Base-by-base conservation (phyloP, 306 rosid species). In the Malus asiatica region DNA sequence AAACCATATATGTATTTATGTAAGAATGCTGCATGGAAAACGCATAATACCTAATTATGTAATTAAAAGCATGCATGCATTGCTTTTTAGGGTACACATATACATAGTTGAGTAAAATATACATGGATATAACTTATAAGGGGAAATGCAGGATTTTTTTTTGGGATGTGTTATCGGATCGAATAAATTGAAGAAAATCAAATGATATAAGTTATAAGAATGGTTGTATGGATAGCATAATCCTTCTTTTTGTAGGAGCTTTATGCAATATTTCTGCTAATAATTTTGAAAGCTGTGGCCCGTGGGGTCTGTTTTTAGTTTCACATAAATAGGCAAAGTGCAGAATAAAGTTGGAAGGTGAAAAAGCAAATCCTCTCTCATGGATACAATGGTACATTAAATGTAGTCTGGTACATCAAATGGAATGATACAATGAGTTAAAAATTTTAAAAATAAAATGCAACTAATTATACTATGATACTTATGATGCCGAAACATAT, bases 321-420 rank as follows among this genome's bases (percentile, higher is more conserved):
- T 80, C 10, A 53, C 76, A 52, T 64, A 79, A 86, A 75, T 71
- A 77, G 88, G 61, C 72, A 84, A 84, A 86, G 85, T 61, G 77
- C 66, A 77, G 87, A 84, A 82, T 82, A 76, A 86, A 86, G 84
- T 76, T 66, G 72, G 68, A 84, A 5, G 18, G 55, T 51, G 20
- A 51, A 51, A 51, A 51, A 5, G 55, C 20, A 5, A 51, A 51
- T 20, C 20, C 42, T 38, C 42, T 38, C 2, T 33, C 0, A 33
- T 33, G 8, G 2, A 33, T 2, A 33, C 35, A 32, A 27, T 27
- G 29, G 35, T 32, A 33, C 7, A 33, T 33, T 7, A 33, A 33
- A 33, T 33, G 2, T 33, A 32, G 5, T 33, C 6, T 33, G 8
- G 8, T 33, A 33, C 2, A 33, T 33, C 1, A 33, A 33, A 6